Conservation (phyloP, 139 green algal species). For the Chlamydomonas eustigma region DNA sequence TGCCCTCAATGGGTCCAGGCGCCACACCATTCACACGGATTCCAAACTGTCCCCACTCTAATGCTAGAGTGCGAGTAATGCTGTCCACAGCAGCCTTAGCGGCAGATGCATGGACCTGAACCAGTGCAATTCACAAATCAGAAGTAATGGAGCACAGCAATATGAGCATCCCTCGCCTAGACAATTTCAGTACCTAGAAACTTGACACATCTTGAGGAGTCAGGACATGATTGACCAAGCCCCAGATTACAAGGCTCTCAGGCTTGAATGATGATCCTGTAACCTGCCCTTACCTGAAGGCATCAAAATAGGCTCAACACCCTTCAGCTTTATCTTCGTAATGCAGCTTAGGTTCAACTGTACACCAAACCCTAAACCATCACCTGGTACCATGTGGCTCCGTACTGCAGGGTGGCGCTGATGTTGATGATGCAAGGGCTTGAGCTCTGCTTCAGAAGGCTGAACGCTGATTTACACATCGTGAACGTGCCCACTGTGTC, state of each 20-base stretch:
- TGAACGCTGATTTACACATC: slow-evolving; percentile 72
- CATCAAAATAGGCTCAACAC: no score
- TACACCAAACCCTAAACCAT: not conserved
- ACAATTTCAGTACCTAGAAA: not conserved
- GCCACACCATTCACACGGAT: slow-evolving; percentile 86
- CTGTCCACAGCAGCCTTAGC: slow-evolving; percentile 88
- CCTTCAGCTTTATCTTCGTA: no score
- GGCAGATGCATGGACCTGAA: slow-evolving; percentile 72
- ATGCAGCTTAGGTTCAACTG: not conserved
- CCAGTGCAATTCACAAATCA: no score
- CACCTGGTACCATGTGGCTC: slow-evolving; percentile 89
- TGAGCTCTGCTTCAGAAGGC: slow-evolving; percentile 36
- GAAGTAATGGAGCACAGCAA: no score
- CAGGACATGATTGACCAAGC: no score
- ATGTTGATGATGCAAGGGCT: slow-evolving; percentile 85
- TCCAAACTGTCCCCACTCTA: slow-evolving; percentile 88
- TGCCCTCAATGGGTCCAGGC: slow-evolving; percentile 86
- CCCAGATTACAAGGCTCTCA: no score
- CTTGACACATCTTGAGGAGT: not conserved
- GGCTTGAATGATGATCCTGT: no score
- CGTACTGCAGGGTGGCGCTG: slow-evolving; percentile 92
- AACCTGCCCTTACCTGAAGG: no score
- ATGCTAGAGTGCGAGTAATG: slow-evolving; percentile 81
- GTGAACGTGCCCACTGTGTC: slow-evolving; percentile 91
- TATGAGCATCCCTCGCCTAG: no score